These are phyloP conservation scores for Claviceps digitariae DNA, from an alignment of 2,329 filamentous ascomycete species.

Conservation along the genomic window DNA sequence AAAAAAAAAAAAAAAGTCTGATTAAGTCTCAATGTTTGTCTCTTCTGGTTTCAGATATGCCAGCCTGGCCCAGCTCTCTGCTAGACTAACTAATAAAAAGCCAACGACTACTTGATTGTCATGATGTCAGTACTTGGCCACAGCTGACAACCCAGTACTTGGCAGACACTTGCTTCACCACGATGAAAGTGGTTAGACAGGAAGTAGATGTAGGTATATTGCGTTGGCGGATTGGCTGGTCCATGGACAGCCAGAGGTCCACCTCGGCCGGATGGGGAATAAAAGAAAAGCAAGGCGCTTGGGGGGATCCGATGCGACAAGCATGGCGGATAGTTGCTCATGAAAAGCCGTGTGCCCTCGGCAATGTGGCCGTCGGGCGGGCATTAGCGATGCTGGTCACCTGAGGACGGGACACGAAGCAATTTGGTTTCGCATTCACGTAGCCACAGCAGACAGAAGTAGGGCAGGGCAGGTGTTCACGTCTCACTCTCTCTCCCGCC, in stretches of 20 bases:
- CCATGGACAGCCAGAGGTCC: neutral
- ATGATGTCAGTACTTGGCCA: slow-evolving; percentile 5
- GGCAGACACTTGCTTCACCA: too few relatives aligned
- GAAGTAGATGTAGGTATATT: neutral
- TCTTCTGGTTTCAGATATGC: neutral
- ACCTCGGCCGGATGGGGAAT: neutral
- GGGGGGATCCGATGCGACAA: neutral
- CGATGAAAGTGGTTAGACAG: too few relatives aligned
- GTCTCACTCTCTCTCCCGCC: too few relatives aligned
- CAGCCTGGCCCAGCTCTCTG: neutral
- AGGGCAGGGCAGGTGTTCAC: too few relatives aligned
- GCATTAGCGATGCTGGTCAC: neutral
- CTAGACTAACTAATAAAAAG: neutral
- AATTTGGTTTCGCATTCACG: too few relatives aligned
- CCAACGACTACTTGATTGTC: slow-evolving; percentile 1
- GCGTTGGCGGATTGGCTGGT: neutral
- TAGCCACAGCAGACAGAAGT: too few relatives aligned
- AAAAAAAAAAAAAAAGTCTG: too few relatives aligned
- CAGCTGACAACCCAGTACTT: too few relatives aligned
- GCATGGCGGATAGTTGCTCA: too few relatives aligned
- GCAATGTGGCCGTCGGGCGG: neutral
- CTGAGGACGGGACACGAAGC: too few relatives aligned
- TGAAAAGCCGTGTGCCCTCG: too few relatives aligned
- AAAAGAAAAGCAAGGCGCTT: neutral
- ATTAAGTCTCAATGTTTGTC: neutral